Base-by-base conservation (phyloP, 169 alveolate genomes). In the Cryptosporidium sp. region DNA sequence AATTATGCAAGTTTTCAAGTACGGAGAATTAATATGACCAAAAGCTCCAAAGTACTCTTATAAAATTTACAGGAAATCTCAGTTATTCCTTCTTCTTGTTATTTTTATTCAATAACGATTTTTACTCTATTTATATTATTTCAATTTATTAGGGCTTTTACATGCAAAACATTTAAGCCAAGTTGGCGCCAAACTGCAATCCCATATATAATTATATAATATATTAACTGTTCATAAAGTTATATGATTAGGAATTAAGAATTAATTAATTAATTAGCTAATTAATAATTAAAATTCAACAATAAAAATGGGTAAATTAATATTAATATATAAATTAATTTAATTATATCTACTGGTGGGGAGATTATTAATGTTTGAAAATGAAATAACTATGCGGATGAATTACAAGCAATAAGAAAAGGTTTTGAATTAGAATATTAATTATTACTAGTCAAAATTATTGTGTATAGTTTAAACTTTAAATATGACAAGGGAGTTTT, bases 401-500 rank as follows among this genome's bases (percentile, higher is more conserved):
- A 26, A 58, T 58, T 18, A 58, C 18, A 26, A 18, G 3, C 16
- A 4, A 10, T 18, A 29, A 58, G 37, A 29, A 10, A 58, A 6
- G 31, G 68, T 29, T 39, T 39, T 58, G 9, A 26, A 58, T 26
- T 33, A 18, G 16, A 23, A 6, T 10, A 23, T 59, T 59, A 26
- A 59, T 59, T 31, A 23, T 59, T 59, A 59, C 12, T 59, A 14
- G 5, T 59, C n/a, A 12, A 59, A 59, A 7, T 14, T 16, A 48
- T 14, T 2, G 21, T 7, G 3, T 41, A 41, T 41, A 41, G 9
- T 0, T 41, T 41, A 7, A 41, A 9, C 9, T 41, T 41, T 16
- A 55, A 55, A 21, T 2, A 65, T 33, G 71, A 31, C 51, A 10
- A 61, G 33, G 10, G 92, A 61, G 18, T 45, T 87, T 29, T 61